Evolutionary conservation across 495 filamentous ascomycete genomes (phyloP), one percentile per base, ranked within the genome.

Genomic region (Chaetomium tenue): DNA sequence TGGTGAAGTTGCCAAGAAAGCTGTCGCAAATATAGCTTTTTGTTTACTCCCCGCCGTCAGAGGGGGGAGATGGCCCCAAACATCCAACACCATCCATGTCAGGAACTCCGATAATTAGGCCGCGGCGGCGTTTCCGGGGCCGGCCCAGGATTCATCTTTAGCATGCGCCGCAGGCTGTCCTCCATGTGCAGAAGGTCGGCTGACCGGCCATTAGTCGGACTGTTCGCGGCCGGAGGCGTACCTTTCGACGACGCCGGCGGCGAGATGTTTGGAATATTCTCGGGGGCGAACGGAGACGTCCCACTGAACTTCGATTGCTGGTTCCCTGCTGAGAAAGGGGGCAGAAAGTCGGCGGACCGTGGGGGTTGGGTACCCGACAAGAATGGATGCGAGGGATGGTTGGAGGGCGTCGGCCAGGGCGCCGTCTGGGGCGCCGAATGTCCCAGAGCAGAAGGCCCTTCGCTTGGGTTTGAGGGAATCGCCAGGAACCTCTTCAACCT

Each of bases 141-240:
- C 51, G 48, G 26, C 11, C 66, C 65, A 52, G 55, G 33, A 60
- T 58, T 67, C n/a, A 61, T 83, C 59, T 84, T 84, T 30, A 85
- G 67, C 25, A 83, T 77, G 33, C 76, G 79, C 22, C 81, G 76
- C 39, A 85, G 79, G 59, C 73, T 75, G 47, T 83, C 77, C 66
- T 84, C 82, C 75, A 83, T 81, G 5, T 75, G 66, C 52, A 71
- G 51, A 58, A 83, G 46, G 48, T 81, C 73, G 9, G 75, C 60
- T 8, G 74, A 55, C 33, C 71, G 74, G 39, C 55, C 44, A n/a
- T 58, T 12, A 25, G n/a, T 47, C 25, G 22, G 44, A 11, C 20
- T 23, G 20, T 26, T 50, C n/a, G 22, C 33, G 23, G 37, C 44
- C 20, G 23, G 11, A 16, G 61, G 11, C 33, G 68, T 6, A 3